Percentiles rank a stretch among this genome's conserved stretches.
Evolutionary conservation across 352 stramenopile species (phyloP).

Genomic region (Globisporangium spiculum): DNA sequence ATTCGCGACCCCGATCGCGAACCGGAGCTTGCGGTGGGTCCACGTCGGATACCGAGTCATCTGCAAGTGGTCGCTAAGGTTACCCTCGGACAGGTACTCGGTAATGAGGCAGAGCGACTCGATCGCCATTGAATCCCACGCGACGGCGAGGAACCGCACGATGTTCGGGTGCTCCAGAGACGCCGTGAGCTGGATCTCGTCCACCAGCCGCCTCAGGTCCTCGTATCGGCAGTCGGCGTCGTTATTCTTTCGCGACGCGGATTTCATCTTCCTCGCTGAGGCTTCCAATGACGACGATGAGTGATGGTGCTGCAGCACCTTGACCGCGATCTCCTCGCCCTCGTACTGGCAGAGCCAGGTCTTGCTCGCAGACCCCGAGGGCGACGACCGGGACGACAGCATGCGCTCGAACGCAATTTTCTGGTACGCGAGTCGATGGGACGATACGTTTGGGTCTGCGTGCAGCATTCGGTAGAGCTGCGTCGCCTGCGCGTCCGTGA

Average conservation of each 20-base stretch:
- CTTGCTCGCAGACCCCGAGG: conserved; percentile 11
- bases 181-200: conserved; percentile 36
- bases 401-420: conserved; percentile 38
- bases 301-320: conserved; percentile 21
- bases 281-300: neutral
- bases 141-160: conserved; percentile 48
- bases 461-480: conserved; percentile 28
- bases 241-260: too few relatives aligned
- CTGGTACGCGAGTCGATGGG: conserved; percentile 29
- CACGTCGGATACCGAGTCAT: conserved; percentile 13
- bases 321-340: conserved; percentile 38
- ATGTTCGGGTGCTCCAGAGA: conserved; percentile 50
- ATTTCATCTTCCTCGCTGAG: too few relatives aligned
- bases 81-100: conserved; percentile 26
- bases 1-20: conserved; percentile 31
- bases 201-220: conserved; percentile 34
- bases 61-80: conserved; percentile 23
- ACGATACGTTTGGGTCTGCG: conserved; percentile 25
- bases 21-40: conserved; percentile 23
- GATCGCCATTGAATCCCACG: conserved; percentile 29
- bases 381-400: conserved; percentile 13
- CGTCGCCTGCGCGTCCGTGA: conserved; percentile 22
- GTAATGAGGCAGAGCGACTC: conserved; percentile 23
- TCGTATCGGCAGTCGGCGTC: conserved; percentile 25
- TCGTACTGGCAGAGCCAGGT: conserved; percentile 39